Evolutionary conservation across 129 eudicot species (phyloP).

Genomic region (Artemisia tridentata): DNA sequence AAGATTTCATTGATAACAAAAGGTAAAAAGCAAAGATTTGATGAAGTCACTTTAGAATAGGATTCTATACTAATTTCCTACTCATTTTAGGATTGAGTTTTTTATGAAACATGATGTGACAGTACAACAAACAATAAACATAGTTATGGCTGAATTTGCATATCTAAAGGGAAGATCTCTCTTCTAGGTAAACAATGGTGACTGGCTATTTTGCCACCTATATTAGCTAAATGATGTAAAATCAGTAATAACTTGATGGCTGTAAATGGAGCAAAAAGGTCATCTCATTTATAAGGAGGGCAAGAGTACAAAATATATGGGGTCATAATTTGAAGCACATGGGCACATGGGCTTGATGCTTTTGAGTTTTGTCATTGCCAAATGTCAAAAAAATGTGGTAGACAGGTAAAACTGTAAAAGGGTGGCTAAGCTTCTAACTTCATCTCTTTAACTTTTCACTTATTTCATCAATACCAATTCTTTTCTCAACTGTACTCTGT

Average conservation of each 20-base stretch:
- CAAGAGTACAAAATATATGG: constrained; percentile 9
- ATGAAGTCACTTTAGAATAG: constrained; percentile 29
- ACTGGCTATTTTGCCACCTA: too few relatives aligned
- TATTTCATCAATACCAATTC: not conserved
- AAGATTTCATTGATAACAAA: constrained; percentile 19
- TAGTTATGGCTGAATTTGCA: not conserved
- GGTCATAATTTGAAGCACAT: constrained; percentile 11
- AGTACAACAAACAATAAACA: constrained; percentile 1
- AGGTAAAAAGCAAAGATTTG: constrained; percentile 21
- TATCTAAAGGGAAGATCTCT: not conserved
- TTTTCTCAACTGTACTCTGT: not conserved
- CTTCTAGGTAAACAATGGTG: too few relatives aligned
- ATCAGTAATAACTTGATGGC: not conserved
- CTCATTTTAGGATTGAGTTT: not conserved
- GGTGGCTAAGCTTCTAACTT: constrained; percentile 7
- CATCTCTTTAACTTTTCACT: not conserved
- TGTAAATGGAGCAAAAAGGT: too few relatives aligned
- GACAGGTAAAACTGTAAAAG: too few relatives aligned
- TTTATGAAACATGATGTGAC: not conserved
- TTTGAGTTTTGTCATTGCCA: constrained; percentile 12
- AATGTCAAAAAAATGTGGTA: constrained; percentile 16
- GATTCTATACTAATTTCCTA: constrained; percentile 11
- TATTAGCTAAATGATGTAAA: not conserved
- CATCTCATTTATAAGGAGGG: too few relatives aligned
- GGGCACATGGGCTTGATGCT: constrained; percentile 8